Conservation (phyloP, 208 protist species). For the Kentomonas sorsogonicus region DNA sequence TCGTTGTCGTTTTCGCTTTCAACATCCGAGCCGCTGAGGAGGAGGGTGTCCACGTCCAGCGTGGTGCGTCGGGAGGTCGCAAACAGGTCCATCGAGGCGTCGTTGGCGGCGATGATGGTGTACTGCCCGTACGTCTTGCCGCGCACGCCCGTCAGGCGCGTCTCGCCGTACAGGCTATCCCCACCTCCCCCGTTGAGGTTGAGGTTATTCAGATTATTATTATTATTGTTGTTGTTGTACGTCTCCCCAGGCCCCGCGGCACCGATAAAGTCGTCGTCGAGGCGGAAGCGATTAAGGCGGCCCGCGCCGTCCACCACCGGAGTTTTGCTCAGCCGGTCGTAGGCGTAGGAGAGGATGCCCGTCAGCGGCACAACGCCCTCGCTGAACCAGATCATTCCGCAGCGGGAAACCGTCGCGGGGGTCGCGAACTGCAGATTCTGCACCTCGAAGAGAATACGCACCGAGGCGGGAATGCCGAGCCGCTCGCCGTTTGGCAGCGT, state of each 20-base stretch:
- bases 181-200: constrained; percentile 6
- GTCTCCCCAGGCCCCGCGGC: too few species aligned
- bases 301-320: constrained; percentile 46
- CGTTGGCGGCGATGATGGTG: constrained; percentile 22
- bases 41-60: constrained; percentile 11
- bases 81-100: constrained; percentile 9
- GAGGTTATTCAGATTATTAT: too few species aligned
- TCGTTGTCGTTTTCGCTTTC: too few species aligned
- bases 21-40: constrained; percentile 4
- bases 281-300: constrained; percentile 36
- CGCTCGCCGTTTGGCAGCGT: constrained; percentile 99
- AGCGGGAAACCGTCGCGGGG: constrained; percentile 97
- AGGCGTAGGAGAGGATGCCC: constrained; percentile 49
- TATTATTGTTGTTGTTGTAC: too few species aligned
- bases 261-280: constrained; percentile 43
- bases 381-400: constrained; percentile 99
- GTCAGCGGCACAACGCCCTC: constrained; percentile 92
- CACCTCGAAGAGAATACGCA: constrained; percentile 98
- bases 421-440: constrained; percentile 96
- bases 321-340: constrained; percentile 38
- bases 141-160: constrained; percentile 28
- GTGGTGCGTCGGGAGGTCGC: constrained; percentile 6
- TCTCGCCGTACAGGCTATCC: constrained; percentile 11
- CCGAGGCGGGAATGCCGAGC: constrained; percentile 94
- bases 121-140: constrained; percentile 51